Evolutionary conservation across 2,329 filamentous ascomycete genomes (phyloP), one percentile per base, ranked within the genome.

Genomic region (Trichoderma koningii): DNA sequence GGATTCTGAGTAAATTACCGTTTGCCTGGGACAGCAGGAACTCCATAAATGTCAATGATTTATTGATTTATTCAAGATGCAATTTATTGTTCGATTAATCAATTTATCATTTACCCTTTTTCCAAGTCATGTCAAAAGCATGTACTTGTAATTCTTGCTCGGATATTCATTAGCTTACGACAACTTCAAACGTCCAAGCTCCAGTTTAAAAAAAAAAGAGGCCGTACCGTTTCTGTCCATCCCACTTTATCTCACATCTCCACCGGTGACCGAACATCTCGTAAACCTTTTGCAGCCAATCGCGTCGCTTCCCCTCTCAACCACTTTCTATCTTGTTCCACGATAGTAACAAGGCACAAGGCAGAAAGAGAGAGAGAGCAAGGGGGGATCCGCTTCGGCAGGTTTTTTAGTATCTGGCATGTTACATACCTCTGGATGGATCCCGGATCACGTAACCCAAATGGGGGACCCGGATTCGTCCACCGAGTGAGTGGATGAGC

Each of bases 401-500:
- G 50, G 30, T 23, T 12, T 52, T 23, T 5, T 52, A 23, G 21
- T 23, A 23, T 23, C n/a, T 34, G 28, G 10, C 48, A 62, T 44
- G 38, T 44, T 28, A 56, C n/a, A n/a, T n/a, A n/a, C 53, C 41
- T 44, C 21, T 42, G 21, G 26, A 26, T 17, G 14, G 52, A n/a
- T 15, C 41, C 21, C 53, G 48, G 12, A 56, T 21, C 52, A 38
- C 21, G 30, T 34, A 30, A 59, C 44, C 44, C 48, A 51, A 15
- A 28, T 5, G 50, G 47, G 47, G 55, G 44, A 26, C 19, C 59
- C 50, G 41, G n/a, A 62, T 62, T 53, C n/a, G 59, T 55, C 50
- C 34, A 62, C 59, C 50, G 59, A 62, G 48, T 23, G 19, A 38
- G 59, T 62, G 59, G 59, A 53, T 53, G 45, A 26, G 44, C n/a